Base-by-base conservation (phyloP, 2,329 filamentous ascomycete genomes). In the Nemania abortiva region DNA sequence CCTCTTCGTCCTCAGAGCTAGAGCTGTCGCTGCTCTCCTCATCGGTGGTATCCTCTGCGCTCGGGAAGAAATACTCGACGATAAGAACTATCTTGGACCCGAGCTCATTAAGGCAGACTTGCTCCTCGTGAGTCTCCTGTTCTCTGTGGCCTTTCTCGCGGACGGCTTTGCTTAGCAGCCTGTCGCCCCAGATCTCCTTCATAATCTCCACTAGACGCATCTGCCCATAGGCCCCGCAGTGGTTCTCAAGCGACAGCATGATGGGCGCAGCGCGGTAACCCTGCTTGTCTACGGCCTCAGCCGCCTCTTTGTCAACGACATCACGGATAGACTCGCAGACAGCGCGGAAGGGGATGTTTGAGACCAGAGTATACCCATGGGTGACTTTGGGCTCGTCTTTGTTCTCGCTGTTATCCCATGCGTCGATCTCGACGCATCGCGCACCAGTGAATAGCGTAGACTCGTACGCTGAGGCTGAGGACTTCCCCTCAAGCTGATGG, bases 341-440 rank as follows among this genome's bases (percentile, higher is more conserved):
- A 2, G 82, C 72, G 37, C 90, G 88, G 75, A 92, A 91, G 0
- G 87, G 82, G 27, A 92, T 88, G 73, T 91, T 82, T 9, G 89
- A 91, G 3, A 91, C 89, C 1, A 92, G 81, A 0, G 90, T 92
- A 77, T 88, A 92, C 1, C 90, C 90, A 75, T 92, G 90, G 0
- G 90, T 92, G 61, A 92, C 90, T 76, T 91, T 92, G 3, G 90
- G 90, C 77, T 92, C 90, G 10, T 88, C 84, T 47, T 80, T 80
- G 73, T 91, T 78, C 9, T 89, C 86, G 45, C 86, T 82, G 56
- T 90, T 84, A 74, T 92, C 90, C 91, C 90, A 93, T 1, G 89
- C 91, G 75, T 92, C 90, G 63, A 92, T 92, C 79, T 93, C 91
- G 45, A 93, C 90, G 73, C 91, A 93, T 6, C 91, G 84, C 1